Conservation (phyloP, 73 alveolate species). For the Paraurostyla sp. region DNA sequence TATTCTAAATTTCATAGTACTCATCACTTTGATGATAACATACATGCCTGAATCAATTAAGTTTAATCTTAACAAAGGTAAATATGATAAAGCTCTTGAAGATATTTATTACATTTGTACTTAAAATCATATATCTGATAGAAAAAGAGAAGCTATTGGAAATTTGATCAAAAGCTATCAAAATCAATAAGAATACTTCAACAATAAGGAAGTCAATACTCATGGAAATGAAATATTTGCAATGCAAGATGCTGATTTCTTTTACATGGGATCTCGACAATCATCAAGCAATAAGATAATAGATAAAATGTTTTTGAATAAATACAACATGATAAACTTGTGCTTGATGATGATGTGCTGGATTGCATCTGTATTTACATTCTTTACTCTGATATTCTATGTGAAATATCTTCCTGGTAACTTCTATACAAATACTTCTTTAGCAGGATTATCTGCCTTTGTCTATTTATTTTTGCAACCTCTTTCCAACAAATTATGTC, state of each 20-base stretch:
- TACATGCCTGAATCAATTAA: constrained; percentile 28
- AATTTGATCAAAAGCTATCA: neutral
- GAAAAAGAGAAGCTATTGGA: neutral
- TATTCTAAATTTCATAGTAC: neutral
- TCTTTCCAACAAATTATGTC: neutral
- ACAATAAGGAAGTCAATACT: no score
- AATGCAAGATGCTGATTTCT: no score
- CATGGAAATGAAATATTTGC: no score
- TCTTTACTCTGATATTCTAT: neutral
- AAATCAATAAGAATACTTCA: neutral
- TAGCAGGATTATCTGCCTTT: neutral
- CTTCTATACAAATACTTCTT: neutral
- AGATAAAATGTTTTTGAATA: no score
- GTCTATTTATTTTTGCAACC: neutral
- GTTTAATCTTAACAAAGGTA: neutral
- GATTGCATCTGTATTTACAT: constrained; percentile 4
- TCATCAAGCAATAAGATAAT: no score
- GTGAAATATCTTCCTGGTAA: constrained; percentile 16
- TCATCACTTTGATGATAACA: neutral
- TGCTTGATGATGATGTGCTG: constrained; percentile 16
- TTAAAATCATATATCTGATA: neutral
- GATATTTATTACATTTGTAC: neutral
- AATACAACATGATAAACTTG: neutral
- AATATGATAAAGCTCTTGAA: neutral
- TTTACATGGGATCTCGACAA: no score